Evolutionary conservation across 129 eudicot species (phyloP).

Genomic region (Artemisia argyi): DNA sequence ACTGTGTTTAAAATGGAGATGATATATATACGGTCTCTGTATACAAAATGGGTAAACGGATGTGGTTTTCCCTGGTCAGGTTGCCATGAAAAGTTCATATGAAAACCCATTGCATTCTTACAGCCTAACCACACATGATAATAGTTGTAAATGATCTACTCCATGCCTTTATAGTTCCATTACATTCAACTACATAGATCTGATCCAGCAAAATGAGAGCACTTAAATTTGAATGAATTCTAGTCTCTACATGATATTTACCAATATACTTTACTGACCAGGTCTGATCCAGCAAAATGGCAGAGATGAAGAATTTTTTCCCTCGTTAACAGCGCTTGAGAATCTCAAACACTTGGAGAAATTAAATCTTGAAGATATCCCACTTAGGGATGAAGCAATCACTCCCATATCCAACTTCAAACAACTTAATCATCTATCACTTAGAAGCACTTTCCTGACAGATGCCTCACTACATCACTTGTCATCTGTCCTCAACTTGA

Average conservation of each 20-base stretch:
- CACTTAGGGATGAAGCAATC: slow-evolving; percentile 55
- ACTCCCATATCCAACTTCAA: slow-evolving; percentile 45
- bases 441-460: slow-evolving; percentile 57
- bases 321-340: slow-evolving; percentile 56
- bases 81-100: neutral
- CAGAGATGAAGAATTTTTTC: slow-evolving; percentile 38
- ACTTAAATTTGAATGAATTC: neutral
- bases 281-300: slow-evolving; percentile 49
- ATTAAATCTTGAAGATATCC: slow-evolving; percentile 63
- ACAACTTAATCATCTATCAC: slow-evolving; percentile 58
- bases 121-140: neutral
- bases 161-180: neutral
- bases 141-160: neutral
- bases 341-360: slow-evolving; percentile 57
- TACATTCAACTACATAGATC: neutral
- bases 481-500: slow-evolving; percentile 48
- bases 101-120: neutral
- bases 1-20: neutral
- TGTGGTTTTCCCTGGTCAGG: too few species aligned
- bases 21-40: neutral
- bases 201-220: neutral
- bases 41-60: too few species aligned
- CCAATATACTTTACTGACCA: slow-evolving; percentile 31
- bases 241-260: slow-evolving; percentile 1
- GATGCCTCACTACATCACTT: slow-evolving; percentile 55